Base-by-base conservation (phyloP, 805 yeast species). In the Kuraishia molischiana region DNA sequence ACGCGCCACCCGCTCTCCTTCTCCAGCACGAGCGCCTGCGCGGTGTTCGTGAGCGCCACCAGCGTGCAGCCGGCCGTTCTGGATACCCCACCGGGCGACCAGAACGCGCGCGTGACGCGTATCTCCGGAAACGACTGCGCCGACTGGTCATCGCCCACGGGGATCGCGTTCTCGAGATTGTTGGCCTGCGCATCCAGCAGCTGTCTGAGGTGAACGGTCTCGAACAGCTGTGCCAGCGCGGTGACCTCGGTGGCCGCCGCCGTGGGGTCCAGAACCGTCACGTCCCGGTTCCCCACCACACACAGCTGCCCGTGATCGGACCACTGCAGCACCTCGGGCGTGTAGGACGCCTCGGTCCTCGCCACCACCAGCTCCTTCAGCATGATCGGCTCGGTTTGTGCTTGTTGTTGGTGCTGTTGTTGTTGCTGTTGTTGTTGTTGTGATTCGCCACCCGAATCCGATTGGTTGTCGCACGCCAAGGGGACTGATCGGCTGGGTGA, bases 31-130 rank as follows among this genome's bases (percentile, higher is more conserved):
- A 47, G 42, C 18, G 42, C 42, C 29, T 42, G 46, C 35, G 42
- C 39, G 5, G 43, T 46, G 24, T 51, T 47, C 5, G 50, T 45
- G 19, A 50, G 45, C 2, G 46, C 35, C 6, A 46, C 40, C 13
- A 52, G 21, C 2, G 44, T 28, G 13, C 46, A 42, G 19, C 44
- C 42, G 21, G 34, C 36, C 19, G 34, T 38, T 10, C 20, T n/a
- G n/a, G 44, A 36, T 3, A 44, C 42, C 11, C 51, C 50, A 2
- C 43, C 41, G 1, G 53, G 37, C 8, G 54, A 47, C 54, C 54
- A 52, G 5, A 36, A 30, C 2, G 44, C 36, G 24, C 44, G 44
- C n/a, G 43, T 36, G 4, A 48, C 38, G 3, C 38, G 21, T 41
- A 41, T 30, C 34, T 45, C 33, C 17, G 31, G 17, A 9, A 28